Base-by-base conservation (phyloP, 257 asterid genomes). In the Petunia secreta region DNA sequence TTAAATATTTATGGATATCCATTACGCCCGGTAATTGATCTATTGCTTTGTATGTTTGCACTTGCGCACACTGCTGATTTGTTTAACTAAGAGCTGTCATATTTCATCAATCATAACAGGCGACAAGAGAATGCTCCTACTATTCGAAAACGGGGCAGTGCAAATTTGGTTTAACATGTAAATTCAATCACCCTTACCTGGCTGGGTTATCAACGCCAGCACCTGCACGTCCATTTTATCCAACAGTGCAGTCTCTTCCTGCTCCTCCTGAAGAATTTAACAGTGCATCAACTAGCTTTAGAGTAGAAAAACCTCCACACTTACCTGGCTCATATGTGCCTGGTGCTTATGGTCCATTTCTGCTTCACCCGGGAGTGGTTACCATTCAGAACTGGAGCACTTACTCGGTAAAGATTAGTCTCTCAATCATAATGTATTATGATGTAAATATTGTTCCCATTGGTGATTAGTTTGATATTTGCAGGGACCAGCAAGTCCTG, bases 131-230 rank as follows among this genome's bases (percentile, higher is more conserved):
- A 84, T 94, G 98, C 97, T 89, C 98, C 94, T 90, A 92, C 85
- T 94, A 94, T 92, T 90, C 91, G 94, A 91, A 89, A 90, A 89
- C 91, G 96, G 97, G 97, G 97, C 97, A 88, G 84, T 94, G 98
- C 94, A 94, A 92, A 83, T 94, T 90, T 75, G 98, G 97, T 82
- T 73, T 88, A 78, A 87, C 95, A 9, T 94, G 98, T 92, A 94
- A 92, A 94, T 94, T 87, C 83, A 88, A 94, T 88, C 98, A 94
- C 84, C 97, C 97, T 87, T 91, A 89, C 80, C 87, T 91, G 77
- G 88, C 94, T 85, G 91, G 92, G 50, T 36, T 87, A 55, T 82
- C 92, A 64, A 84, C 85, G 59, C 90, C 97, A 41, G 92, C 89
- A 78, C 67, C 97, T 91, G 97, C 95, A 86, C 97, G 89, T 84